A percentile compares a stretch with the other conserved stretches of the same genome.
These are phyloP conservation scores for Xylaria sp. DNA, from an alignment of 2,329 filamentous ascomycete species.

Conservation along the genomic window DNA sequence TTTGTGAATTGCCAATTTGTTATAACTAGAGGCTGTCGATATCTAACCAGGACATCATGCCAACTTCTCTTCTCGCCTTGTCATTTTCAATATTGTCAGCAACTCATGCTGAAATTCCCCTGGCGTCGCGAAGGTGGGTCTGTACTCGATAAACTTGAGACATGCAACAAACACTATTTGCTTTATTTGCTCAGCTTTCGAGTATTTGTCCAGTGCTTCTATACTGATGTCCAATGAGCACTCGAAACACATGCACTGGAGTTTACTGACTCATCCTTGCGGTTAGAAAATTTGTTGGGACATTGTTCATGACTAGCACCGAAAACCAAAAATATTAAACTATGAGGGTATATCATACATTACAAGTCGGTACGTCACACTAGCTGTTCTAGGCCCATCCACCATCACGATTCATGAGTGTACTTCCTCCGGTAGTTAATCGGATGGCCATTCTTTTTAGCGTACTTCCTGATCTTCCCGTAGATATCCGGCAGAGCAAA, in stretches of 20 bases:
- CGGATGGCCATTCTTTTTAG: slow-evolving; percentile 68
- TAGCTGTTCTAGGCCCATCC: slow-evolving; percentile 38
- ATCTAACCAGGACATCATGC: not conserved
- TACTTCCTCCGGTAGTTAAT: slow-evolving; percentile 56
- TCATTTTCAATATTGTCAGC: not conserved
- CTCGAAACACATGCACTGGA: not conserved
- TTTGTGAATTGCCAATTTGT: slow-evolving; percentile 3
- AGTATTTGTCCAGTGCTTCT: not conserved
- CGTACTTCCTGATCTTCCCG: slow-evolving; percentile 66
- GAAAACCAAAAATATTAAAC: not conserved
- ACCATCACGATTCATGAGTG: slow-evolving; percentile 20
- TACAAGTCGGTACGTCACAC: not conserved
- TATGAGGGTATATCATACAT: slow-evolving; percentile 22
- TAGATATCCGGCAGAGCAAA: slow-evolving; percentile 68
- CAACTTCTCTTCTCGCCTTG: not conserved
- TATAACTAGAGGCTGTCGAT: not conserved
- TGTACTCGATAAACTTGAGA: slow-evolving; percentile 2
- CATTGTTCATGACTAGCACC: not conserved
- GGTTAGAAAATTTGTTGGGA: not conserved
- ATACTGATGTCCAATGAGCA: not conserved
- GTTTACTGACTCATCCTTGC: not conserved
- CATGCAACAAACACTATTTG: slow-evolving; percentile 2
- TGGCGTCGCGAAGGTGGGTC: not conserved
- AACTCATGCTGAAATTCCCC: not conserved
- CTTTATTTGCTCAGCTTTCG: not conserved